These are phyloP conservation scores for Murraya koenigii DNA, from an alignment of 345 rosid genomes.

Conservation along the genomic window DNA sequence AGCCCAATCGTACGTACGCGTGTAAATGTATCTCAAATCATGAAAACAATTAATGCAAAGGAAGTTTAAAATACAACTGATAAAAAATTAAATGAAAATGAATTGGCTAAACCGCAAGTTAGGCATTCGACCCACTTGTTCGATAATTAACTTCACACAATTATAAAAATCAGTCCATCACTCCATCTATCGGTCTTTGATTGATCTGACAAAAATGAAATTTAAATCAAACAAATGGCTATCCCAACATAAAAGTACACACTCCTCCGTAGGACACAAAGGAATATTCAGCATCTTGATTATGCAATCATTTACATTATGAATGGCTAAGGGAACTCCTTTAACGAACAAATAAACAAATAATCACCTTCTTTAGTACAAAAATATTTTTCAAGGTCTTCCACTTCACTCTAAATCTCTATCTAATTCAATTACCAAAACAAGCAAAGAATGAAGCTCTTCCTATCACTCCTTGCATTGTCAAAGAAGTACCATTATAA, in stretches of 20 bases:
- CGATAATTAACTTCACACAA: no score
- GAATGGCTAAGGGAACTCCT: slow-evolving; percentile 11
- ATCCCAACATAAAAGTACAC: slow-evolving; percentile 10
- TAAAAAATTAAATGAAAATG: no score
- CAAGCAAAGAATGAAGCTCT: slow-evolving; percentile 14
- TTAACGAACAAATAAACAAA: not conserved
- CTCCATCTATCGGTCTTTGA: not conserved
- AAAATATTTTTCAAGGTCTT: slow-evolving; percentile 5
- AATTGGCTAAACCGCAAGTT: no score
- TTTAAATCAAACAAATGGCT: slow-evolving; percentile 16
- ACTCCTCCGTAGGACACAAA: slow-evolving; percentile 1
- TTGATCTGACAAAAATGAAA: slow-evolving; percentile 1
- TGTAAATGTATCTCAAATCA: no score
- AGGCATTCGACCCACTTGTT: no score
- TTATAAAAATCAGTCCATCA: no score
- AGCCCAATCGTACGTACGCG: no score
- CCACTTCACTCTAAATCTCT: not conserved
- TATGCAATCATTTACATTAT: slow-evolving; percentile 21
- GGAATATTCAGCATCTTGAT: slow-evolving; percentile 10
- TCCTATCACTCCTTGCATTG: slow-evolving; percentile 15
- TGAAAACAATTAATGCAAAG: no score
- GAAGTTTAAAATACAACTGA: no score
- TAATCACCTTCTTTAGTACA: slow-evolving; percentile 3
- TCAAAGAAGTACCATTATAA: slow-evolving; percentile 5
- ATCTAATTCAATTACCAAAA: slow-evolving; percentile 8